A percentile compares a stretch with the other conserved stretches of the same genome.
Evolutionary conservation across 768 basidiomycete species (phyloP).

Genomic region (Wakefieldia striispora): DNA sequence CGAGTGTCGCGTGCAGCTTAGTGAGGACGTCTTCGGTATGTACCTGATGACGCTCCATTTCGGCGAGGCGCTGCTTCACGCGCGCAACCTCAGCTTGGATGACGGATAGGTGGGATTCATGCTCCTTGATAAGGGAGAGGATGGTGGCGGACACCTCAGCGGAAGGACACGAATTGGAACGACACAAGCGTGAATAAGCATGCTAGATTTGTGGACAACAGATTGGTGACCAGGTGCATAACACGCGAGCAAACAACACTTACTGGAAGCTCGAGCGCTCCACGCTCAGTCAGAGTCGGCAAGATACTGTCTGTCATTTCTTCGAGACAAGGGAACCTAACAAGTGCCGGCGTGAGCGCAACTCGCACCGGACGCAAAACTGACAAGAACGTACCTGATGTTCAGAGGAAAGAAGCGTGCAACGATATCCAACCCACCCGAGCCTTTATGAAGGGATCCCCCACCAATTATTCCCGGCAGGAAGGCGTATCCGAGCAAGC

Average conservation of each 20-base stretch:
- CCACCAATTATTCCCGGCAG: too few relatives aligned
- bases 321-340: too few relatives aligned
- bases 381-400: too few relatives aligned
- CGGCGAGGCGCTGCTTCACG: constrained; percentile 8
- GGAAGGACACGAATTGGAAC: constrained; percentile 18
- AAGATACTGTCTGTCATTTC: not conserved
- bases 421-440: too few relatives aligned
- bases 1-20: constrained; percentile 13
- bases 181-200: constrained; percentile 4
- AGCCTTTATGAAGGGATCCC: too few relatives aligned
- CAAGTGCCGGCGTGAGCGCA: too few relatives aligned
- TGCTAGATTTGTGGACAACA: not conserved
- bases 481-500: too few relatives aligned
- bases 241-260: not conserved
- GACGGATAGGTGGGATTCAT: constrained; percentile 13
- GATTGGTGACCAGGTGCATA: not conserved
- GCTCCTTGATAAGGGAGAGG: constrained; percentile 14
- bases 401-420: too few relatives aligned
- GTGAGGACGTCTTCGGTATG: constrained; percentile 6
- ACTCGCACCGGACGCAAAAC: too few relatives aligned
- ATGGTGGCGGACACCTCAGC: constrained; percentile 5
- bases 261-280: constrained; percentile 9
- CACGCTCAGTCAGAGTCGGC: not conserved
- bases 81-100: constrained; percentile 8
- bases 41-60: constrained; percentile 9